Percentiles rank a stretch among this genome's conserved stretches.
Conservation (phyloP, 805 yeast genomes). For the Kodamaea lidongshanica region DNA sequence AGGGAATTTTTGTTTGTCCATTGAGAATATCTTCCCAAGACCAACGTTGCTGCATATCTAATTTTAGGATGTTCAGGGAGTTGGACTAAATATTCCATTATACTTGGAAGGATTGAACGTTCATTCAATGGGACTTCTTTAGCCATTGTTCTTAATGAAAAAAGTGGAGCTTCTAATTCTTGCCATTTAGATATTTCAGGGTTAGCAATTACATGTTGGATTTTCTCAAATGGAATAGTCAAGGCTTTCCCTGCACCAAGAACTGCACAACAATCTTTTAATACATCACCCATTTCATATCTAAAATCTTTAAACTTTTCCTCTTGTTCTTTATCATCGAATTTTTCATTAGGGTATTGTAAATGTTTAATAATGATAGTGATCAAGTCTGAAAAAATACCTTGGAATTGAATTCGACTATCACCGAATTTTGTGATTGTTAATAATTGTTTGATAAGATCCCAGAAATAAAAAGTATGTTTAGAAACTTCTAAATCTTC, state of each 20-base stretch:
- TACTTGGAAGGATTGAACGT: constrained; percentile 61
- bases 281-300: constrained; percentile 96
- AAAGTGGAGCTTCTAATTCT: constrained; percentile 80
- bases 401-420: constrained; percentile 45
- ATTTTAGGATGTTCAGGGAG: constrained; percentile 82
- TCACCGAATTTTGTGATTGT: constrained; percentile 51
- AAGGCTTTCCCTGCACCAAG: constrained; percentile 73
- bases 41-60: constrained; percentile 87
- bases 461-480: constrained; percentile 93
- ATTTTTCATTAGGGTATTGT: constrained; percentile 60
- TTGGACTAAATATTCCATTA: constrained; percentile 61
- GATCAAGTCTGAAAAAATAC: constrained; percentile 53
- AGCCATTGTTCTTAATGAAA: constrained; percentile 90
- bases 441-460: constrained; percentile 65
- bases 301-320: constrained; percentile 92
- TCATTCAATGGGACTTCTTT: constrained; percentile 72
- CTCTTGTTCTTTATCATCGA: constrained; percentile 72
- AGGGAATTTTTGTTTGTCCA: constrained; percentile 90
- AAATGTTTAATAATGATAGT: constrained; percentile 61
- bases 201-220: constrained; percentile 38
- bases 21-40: constrained; percentile 91
- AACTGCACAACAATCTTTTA: constrained; percentile 91
- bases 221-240: constrained; percentile 58
- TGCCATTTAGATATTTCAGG: constrained; percentile 60
- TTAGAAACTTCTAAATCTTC: constrained; percentile 85